Base-by-base conservation (phyloP, 2,329 filamentous ascomycete species). In the Fusarium chaquense region DNA sequence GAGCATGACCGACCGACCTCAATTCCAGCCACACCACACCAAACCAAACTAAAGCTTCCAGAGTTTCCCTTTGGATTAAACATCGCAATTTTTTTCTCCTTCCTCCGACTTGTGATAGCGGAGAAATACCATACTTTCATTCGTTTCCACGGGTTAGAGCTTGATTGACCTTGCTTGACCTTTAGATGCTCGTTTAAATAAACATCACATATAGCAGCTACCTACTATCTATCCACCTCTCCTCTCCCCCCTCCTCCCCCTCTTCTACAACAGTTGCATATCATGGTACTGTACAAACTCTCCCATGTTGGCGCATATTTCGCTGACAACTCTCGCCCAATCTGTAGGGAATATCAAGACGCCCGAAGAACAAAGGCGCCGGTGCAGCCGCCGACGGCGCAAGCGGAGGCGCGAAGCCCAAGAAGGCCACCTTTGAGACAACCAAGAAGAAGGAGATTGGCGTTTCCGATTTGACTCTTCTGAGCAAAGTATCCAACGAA, bases 371-470 rank as follows among this genome's bases (percentile, higher is more conserved):
- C 68, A 82, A 80, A 67, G 72, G 76, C 61, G 77, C 75, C 47
- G 74, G 77, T 24, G 84, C 80, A 64, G 80, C 80, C 61, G 77
- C 78, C 41, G 80, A 79, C 58, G 79, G 77, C 67, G 77, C 75
- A 61, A 73, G 74, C 65, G 80, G 76, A 74, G 80, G 76, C 69
- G 80, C 89, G 68, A 93, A 93, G 81, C 93, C 97, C 74, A 95
- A 94, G 83, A 98, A 98, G 84, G 96, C 96, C 69, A 93, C 93
- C 66, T 99, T 97, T 82, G 96, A 99, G 80, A 93, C 90, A 65
- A 93, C 91, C 72, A 98, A 98, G 87, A 99, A 98, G 90, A 98
- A 97, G 88, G 94, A 99, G 82, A 96, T 99, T 75, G 96, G 96
- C 72, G 96, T 99, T 57, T 98, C 96, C 58, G 96, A 99, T 85